A percentile compares a stretch with the other conserved stretches of the same genome.
Conservation (phyloP, 768 basidiomycete species). For the Clitopilus passeckerianus region DNA sequence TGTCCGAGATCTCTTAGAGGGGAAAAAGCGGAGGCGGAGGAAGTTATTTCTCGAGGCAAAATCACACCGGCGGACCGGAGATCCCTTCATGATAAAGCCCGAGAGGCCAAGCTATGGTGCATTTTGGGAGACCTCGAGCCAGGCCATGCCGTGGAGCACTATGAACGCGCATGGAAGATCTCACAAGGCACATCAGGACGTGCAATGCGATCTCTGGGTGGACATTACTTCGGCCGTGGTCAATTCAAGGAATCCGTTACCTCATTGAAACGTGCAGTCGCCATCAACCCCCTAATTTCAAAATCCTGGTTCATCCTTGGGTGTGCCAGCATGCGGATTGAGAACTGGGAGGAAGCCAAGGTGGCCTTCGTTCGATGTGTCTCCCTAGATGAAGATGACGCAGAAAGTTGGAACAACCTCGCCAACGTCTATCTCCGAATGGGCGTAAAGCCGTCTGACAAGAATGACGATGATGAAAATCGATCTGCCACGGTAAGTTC, state of each 20-base stretch:
- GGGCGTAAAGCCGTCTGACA: slow-evolving; percentile 30
- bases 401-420: slow-evolving; percentile 97
- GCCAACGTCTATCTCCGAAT: slow-evolving; percentile 91
- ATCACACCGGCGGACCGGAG: slow-evolving; percentile 35
- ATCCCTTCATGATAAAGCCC: slow-evolving; percentile 49
- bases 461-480: slow-evolving; percentile 20
- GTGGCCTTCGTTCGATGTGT: slow-evolving; percentile 86
- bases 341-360: slow-evolving; percentile 81
- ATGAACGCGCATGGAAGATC: slow-evolving; percentile 78
- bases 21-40: slow-evolving; percentile 81
- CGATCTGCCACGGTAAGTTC: neutral
- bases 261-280: slow-evolving; percentile 70
- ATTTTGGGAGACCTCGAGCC: slow-evolving; percentile 89
- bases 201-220: slow-evolving; percentile 89
- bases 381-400: slow-evolving; percentile 91
- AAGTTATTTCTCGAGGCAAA: slow-evolving; percentile 59
- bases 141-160: slow-evolving; percentile 64
- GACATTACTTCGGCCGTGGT: slow-evolving; percentile 66
- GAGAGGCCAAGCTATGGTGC: slow-evolving; percentile 94
- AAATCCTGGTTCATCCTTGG: slow-evolving; percentile 97
- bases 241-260: slow-evolving; percentile 59
- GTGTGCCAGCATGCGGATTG: slow-evolving; percentile 76
- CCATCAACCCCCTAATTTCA: slow-evolving; percentile 84
- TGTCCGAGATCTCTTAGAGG: slow-evolving; percentile 82
- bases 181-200: slow-evolving; percentile 80